Evolutionary conservation across 768 basidiomycete species (phyloP), one percentile per base, ranked within the genome.

Genomic region (Lentinula edodes): DNA sequence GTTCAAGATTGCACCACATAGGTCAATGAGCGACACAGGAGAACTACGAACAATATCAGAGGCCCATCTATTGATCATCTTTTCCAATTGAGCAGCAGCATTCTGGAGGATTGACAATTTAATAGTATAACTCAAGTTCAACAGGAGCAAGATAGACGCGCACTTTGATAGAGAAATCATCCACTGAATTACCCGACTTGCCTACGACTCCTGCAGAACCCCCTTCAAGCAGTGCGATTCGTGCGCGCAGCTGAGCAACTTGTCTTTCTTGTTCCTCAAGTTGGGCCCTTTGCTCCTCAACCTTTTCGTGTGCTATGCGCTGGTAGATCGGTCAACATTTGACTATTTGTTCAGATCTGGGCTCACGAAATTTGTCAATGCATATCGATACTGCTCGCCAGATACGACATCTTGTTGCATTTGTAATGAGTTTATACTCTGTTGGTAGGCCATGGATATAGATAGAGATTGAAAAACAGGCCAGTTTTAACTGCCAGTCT

Each of bases 121-220:
- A 45, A 62, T 28, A 58, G 51, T 52, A 45, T 42, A 13, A 35
- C 62, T 61, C 16, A 60, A 61, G 16, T 23, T 23, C 23, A 23
- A 23, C 16, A 2, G 39, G 53, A 55, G 36, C 15, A n/a, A 56
- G 8, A 34, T 36, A 36, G 18, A 5, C 15, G 58, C 82, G 15
- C 58, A 89, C 91, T 79, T 86, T 89, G 76, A 95, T 93, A 5
- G 91, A 92, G 72, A 93, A 93, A 71, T 95, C 91, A 68, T 93
- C 92, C 51, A 93, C 80, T 0, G 89, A 87, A 67, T 81, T 85
- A 28, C 84, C 83, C 62, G 83, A 81, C 50, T 78, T 80, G 61
- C 71, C 76, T 36, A 15, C 58, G 36, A 16, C 32, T 36, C 45
- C 58, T 42, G 58, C 28, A 38, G 78, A 70, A 13, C 82, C 78